Evolutionary conservation across 2,329 filamentous ascomycete species (phyloP).

Genomic region (Fusarium circinatum): DNA sequence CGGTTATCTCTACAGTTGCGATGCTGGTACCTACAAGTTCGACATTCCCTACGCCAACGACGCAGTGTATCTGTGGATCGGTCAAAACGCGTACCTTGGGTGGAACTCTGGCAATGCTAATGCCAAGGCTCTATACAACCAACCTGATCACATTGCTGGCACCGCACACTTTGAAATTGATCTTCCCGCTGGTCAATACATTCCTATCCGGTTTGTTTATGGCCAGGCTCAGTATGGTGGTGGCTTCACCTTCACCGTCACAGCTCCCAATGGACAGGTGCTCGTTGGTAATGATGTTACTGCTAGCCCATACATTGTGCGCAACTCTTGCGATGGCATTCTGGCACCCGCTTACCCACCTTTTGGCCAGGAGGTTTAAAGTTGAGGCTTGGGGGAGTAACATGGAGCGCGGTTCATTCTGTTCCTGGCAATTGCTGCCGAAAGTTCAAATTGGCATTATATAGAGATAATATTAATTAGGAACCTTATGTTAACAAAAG

Average conservation of each 20-base stretch:
- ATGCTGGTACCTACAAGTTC: conserved; percentile 3
- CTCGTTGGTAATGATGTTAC: not conserved
- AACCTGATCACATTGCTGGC: conserved; percentile 3
- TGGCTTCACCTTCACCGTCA: not conserved
- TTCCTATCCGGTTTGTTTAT: not conserved
- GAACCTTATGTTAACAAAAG: too few relatives aligned
- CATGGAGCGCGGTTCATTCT: not conserved
- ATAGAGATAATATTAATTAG: not conserved
- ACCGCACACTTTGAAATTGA: not conserved
- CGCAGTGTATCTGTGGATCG: not conserved
- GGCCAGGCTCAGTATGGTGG: conserved; percentile 3
- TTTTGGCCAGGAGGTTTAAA: not conserved
- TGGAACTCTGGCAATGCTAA: not conserved
- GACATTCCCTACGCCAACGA: conserved; percentile 9
- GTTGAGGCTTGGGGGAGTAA: not conserved
- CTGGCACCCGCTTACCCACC: accelerated
- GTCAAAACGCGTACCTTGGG: not conserved
- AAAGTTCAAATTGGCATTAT: not conserved
- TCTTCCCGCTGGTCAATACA: accelerated
- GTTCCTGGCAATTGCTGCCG: not conserved
- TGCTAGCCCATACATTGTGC: not conserved
- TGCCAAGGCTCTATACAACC: conserved; percentile 4
- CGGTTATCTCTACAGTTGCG: not conserved
- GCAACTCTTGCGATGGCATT: not conserved
- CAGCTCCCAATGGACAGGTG: not conserved